Percentiles rank a stretch among this genome's conserved stretches.
Conservation (phyloP, 306 rosid genomes). For the Quillaja saponaria region DNA sequence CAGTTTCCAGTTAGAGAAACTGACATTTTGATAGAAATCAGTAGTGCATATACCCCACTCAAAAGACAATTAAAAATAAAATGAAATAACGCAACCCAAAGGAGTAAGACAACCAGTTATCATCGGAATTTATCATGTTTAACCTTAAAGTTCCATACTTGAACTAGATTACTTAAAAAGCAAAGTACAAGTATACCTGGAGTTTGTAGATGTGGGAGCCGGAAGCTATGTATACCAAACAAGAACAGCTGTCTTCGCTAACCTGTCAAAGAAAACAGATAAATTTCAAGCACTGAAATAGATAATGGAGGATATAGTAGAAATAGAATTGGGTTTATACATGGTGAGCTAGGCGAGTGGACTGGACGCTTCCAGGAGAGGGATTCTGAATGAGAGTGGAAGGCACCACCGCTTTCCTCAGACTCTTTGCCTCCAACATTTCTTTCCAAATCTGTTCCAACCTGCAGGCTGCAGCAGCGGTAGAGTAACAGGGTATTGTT, state of each 20-base stretch:
- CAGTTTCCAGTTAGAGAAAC: too few species aligned
- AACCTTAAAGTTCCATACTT: too few species aligned
- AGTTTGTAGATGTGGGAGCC: conserved; percentile 66
- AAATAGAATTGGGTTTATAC: conserved; percentile 20
- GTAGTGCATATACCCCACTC: too few species aligned
- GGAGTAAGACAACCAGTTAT: too few species aligned
- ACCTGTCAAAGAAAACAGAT: conserved; percentile 39
- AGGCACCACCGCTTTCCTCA: conserved; percentile 74
- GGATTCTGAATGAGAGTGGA: conserved; percentile 59
- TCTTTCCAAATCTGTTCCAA: not conserved
- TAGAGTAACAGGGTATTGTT: too few species aligned
- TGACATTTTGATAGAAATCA: too few species aligned
- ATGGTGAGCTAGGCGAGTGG: conserved; percentile 86
- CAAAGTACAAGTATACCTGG: conserved; percentile 58
- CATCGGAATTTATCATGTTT: too few species aligned
- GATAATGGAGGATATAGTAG: not conserved
- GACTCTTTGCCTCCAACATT: conserved; percentile 63
- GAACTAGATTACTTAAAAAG: too few species aligned
- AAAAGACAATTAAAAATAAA: too few species aligned
- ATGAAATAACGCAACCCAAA: too few species aligned
- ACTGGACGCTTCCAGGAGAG: conserved; percentile 79
- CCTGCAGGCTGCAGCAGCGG: too few species aligned
- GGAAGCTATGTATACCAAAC: conserved; percentile 74
- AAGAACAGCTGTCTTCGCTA: conserved; percentile 39
- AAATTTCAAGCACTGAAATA: not conserved